Percentiles rank a stretch among this genome's conserved stretches.
Conservation (phyloP, 2,329 filamentous ascomycete genomes). For the Emergomyces africanus region DNA sequence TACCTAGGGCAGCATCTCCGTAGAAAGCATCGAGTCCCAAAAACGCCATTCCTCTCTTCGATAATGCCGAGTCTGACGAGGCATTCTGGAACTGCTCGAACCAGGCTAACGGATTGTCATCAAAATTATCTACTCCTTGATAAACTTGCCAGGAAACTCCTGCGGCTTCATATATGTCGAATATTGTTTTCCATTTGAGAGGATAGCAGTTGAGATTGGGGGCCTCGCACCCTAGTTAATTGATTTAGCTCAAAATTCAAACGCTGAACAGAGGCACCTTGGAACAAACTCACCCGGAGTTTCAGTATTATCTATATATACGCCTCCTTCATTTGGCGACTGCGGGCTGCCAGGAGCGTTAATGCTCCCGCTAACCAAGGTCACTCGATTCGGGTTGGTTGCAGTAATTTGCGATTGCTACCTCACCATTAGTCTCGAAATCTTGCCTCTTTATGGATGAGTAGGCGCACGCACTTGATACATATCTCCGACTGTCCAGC, state of each 20-base stretch:
- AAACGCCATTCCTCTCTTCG: slow-evolving; percentile 36
- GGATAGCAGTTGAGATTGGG: slow-evolving; percentile 40
- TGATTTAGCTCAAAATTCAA: background rate
- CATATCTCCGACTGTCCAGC: slow-evolving; percentile 45
- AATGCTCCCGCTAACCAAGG: slow-evolving; percentile 39
- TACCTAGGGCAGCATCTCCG: slow-evolving; percentile 37
- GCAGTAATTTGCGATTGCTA: slow-evolving; percentile 39
- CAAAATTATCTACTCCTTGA: slow-evolving; percentile 40
- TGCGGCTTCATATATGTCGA: slow-evolving; percentile 37
- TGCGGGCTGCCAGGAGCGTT: slow-evolving; percentile 39
- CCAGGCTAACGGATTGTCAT: slow-evolving; percentile 43
- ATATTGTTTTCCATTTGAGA: slow-evolving; percentile 41
- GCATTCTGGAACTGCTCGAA: slow-evolving; percentile 42
- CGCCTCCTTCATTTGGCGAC: slow-evolving; percentile 30
- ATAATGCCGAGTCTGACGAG: slow-evolving; percentile 26
- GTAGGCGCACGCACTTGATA: slow-evolving; percentile 29
- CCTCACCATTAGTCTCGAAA: background rate
- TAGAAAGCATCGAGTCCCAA: slow-evolving; percentile 39
- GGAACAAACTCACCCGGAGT: slow-evolving; percentile 27
- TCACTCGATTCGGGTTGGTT: slow-evolving; percentile 42
- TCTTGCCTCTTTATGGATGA: no score
- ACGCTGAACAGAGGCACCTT: background rate
- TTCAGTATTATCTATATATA: slow-evolving; percentile 40
- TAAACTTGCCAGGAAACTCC: slow-evolving; percentile 40
- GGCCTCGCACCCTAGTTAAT: slow-evolving; percentile 28